phyloP scores from a whole-genome alignment of 768 basidiomycete species.

The Psilocybe cyanescens region DNA sequence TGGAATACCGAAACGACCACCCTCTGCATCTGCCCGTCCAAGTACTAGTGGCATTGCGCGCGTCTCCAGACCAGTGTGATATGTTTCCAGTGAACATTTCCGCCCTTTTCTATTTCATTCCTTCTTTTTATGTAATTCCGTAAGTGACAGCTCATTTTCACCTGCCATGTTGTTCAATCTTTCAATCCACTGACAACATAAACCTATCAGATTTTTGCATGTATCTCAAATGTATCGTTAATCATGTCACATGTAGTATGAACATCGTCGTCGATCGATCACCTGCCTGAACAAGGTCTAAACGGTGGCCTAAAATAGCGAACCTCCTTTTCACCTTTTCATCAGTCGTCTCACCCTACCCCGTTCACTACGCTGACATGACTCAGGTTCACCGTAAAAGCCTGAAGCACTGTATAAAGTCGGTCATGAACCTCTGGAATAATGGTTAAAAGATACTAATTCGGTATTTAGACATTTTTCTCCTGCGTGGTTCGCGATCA shows the following conservation, averaged over 20 bases:
- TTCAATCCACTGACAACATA: neutral
- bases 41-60: conserved; percentile 11
- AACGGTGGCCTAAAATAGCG: neutral
- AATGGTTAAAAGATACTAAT: neutral
- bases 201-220: neutral
- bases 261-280: neutral
- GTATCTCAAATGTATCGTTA: neutral
- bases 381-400: conserved; percentile 1
- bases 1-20: conserved; percentile 20
- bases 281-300: neutral
- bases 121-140: neutral
- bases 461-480: conserved; percentile 15
- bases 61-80: conserved; percentile 10
- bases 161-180: no score
- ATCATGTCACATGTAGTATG: neutral
- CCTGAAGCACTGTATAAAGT: conserved; percentile 15
- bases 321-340: neutral
- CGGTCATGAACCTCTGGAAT: neutral
- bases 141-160: neutral
- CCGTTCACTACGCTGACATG: neutral
- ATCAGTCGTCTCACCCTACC: neutral
- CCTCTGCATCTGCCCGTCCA: conserved; percentile 14
- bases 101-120: neutral
- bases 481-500: conserved; percentile 23
- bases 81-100: neutral